Base-by-base conservation (phyloP, 139 green algal genomes). In the Picochlorum sp. region DNA sequence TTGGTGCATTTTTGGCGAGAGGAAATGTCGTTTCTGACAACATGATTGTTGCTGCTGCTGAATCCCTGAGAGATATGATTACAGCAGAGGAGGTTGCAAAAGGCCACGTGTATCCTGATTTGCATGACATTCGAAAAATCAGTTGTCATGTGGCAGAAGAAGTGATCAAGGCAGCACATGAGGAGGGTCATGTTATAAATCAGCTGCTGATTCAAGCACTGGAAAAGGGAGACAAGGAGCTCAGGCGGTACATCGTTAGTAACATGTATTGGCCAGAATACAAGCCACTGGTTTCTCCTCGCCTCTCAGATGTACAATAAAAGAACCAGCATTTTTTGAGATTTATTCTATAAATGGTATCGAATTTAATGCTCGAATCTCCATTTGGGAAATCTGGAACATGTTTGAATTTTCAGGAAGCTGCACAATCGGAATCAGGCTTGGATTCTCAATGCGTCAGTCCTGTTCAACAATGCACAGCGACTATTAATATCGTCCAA, bases 41-140 rank as follows among this genome's bases (percentile, higher is more conserved):
- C 50, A 86, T 88, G 82, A 50, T 91, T 41, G 85, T 83, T 69
- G 74, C 72, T 38, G 84, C 87, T 3, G 83, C 88, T 7, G 85
- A 72, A 47, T 69, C 79, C 14, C 11, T 81, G 14, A 20, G 69
- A 45, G 50, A 66, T 8, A 63, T 88, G 37, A 69, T 94, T 16
- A 65, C 56, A 0, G 14, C 69, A 18, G 75, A 85, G 61, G 85
- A 94, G 49, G 52, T 90, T 30, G 23, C 34, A 3, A 28, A 71
- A 49, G 79, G 79, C 4, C 24, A 41, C 15, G 68, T 82, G 16
- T 87, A 79, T 49, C 61, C 69, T 45, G 52, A 49, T 45, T 44
- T 79, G 55, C 11, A 71, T 24, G 28, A 41, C 7, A 71, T 62
- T 26, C 79, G 88, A 6, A 56, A 71, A 13, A 86, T 90, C 61